Conservation (phyloP, 768 basidiomycete species). For the Leccinum broughii region DNA sequence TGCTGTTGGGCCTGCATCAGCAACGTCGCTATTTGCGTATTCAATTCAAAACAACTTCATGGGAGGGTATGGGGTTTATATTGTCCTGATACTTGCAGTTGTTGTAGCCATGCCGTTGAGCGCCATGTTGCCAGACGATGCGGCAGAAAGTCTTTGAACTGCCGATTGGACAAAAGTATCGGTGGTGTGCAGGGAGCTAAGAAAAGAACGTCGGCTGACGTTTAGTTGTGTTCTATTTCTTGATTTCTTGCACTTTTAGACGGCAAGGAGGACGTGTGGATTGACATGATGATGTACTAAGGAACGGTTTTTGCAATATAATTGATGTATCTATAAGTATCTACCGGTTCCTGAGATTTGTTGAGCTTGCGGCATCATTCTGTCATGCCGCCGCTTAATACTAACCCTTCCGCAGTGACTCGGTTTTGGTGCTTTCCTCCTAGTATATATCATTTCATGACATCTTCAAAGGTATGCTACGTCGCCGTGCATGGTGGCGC, state of each 20-base stretch:
- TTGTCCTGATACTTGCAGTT: slow-evolving; percentile 20
- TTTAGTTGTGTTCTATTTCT: slow-evolving; percentile 16
- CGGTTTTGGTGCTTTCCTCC: neutral
- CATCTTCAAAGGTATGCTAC: slow-evolving; percentile 32
- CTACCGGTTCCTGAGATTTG: slow-evolving; percentile 6
- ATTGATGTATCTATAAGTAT: slow-evolving; percentile 29
- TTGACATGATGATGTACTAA: slow-evolving; percentile 4
- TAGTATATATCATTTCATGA: slow-evolving; percentile 5
- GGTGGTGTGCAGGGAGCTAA: neutral
- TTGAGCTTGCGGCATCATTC: too few species aligned
- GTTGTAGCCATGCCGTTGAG: slow-evolving; percentile 21
- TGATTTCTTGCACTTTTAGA: slow-evolving; percentile 10
- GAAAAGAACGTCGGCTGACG: neutral
- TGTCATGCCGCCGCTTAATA: too few species aligned
- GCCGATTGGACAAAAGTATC: slow-evolving; percentile 3
- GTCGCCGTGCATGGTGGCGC: slow-evolving; percentile 80
- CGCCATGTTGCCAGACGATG: slow-evolving; percentile 23
- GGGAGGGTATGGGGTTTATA: slow-evolving; percentile 39
- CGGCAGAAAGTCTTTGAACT: slow-evolving; percentile 22
- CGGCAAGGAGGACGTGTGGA: neutral
- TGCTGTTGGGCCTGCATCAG: slow-evolving; percentile 35
- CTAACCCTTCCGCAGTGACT: too few species aligned
- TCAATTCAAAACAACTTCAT: slow-evolving; percentile 36
- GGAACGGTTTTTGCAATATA: slow-evolving; percentile 14
- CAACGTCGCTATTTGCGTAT: slow-evolving; percentile 39